phyloP scores from a whole-genome alignment of 1,284 basidiomycete species.

The Leccinum fallax region DNA sequence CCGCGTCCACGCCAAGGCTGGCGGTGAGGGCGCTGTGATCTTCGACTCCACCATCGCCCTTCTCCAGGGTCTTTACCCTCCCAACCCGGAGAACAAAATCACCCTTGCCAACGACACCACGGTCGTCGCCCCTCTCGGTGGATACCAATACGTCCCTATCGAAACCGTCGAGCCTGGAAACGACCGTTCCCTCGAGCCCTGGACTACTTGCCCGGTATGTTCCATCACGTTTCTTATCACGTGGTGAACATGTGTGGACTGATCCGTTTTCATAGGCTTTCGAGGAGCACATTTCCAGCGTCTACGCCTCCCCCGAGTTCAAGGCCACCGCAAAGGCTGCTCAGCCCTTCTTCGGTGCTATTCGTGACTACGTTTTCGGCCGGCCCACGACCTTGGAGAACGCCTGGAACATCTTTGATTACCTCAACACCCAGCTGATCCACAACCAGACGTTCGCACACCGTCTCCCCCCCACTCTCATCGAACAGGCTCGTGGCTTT shows the following conservation, averaged over 20 bases:
- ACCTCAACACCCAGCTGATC: slow-evolving; percentile 70
- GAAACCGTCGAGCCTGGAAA: slow-evolving; percentile 84
- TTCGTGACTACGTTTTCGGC: slow-evolving; percentile 71
- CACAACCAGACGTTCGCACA: slow-evolving; percentile 81
- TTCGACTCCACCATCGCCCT: slow-evolving; percentile 81
- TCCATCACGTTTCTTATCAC: background rate
- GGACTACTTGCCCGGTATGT: slow-evolving; percentile 79
- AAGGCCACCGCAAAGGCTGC: slow-evolving; percentile 58
- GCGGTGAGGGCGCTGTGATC: slow-evolving; percentile 81
- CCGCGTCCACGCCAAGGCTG: slow-evolving; percentile 78
- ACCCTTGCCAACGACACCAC: slow-evolving; percentile 77
- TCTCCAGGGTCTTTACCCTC: slow-evolving; percentile 81
- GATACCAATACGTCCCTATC: slow-evolving; percentile 85
- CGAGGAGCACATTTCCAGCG: slow-evolving; percentile 58
- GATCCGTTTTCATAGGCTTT: slow-evolving; percentile 50
- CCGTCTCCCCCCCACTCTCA: slow-evolving; percentile 66
- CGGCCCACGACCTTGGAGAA: slow-evolving; percentile 69
- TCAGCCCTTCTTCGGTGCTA: slow-evolving; percentile 62
- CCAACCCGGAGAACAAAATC: slow-evolving; percentile 67
- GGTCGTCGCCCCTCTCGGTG: slow-evolving; percentile 75
- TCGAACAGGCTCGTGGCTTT: slow-evolving; percentile 68
- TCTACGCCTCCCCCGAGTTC: slow-evolving; percentile 66
- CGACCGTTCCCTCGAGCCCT: slow-evolving; percentile 82
- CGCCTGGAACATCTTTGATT: slow-evolving; percentile 79
- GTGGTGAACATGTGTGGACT: slow-evolving; percentile 6